Evolutionary conservation across 2,329 filamentous ascomycete genomes (phyloP).

Genomic region (Pseudocercospora fuligena): DNA sequence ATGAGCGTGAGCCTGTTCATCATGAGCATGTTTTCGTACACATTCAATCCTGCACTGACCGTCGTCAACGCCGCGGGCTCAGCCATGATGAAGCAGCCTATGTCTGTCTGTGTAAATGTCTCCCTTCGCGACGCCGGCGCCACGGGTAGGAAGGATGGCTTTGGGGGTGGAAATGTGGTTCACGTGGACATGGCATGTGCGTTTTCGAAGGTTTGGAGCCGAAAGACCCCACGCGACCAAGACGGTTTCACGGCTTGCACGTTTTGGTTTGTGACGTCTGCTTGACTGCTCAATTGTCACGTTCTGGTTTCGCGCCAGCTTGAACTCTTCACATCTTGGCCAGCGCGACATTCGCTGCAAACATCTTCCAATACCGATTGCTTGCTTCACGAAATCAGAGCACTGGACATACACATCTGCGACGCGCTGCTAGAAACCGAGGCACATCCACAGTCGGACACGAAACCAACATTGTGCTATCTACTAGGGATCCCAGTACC

Average conservation of each 20-base stretch:
- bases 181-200: background rate
- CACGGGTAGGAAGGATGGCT: background rate
- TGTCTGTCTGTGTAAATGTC: background rate
- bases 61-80: constrained; percentile 33
- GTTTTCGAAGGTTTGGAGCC: background rate
- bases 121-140: background rate
- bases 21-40: constrained; percentile 15
- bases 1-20: constrained; percentile 77
- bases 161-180: background rate
- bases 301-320: background rate
- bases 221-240: background rate
- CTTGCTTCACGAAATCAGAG: background rate
- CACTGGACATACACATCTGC: background rate
- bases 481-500: constrained; percentile 6
- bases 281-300: too few relatives aligned
- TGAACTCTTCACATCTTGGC: background rate
- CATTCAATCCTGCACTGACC: constrained; percentile 13
- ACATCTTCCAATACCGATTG: background rate
- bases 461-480: background rate
- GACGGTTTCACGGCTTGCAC: background rate
- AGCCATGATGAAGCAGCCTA: constrained; percentile 27
- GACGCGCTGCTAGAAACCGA: background rate
- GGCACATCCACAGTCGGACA: background rate
- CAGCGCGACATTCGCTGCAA: background rate
- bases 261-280: background rate